Percentiles rank a stretch among this genome's conserved stretches.
These are phyloP conservation scores for Beauveria scarabaeidicola DNA, from an alignment of 2,329 filamentous ascomycete genomes.

Conservation along the genomic window DNA sequence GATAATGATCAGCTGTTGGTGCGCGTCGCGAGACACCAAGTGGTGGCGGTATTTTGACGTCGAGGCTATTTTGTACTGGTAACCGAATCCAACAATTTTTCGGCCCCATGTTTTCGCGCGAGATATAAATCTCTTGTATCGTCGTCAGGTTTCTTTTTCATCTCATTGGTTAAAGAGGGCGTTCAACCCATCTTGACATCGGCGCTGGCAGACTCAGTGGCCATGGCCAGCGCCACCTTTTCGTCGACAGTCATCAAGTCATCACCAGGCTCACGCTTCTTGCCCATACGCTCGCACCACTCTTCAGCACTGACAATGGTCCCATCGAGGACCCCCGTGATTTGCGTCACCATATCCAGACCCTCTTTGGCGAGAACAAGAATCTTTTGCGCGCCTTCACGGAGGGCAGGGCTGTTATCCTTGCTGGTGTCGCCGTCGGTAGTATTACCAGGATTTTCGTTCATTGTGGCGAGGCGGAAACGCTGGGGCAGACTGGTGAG, in stretches of 20 bases:
- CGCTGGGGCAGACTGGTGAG: conserved; percentile 76
- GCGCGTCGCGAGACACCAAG: neutral
- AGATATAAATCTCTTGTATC: neutral
- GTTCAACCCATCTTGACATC: conserved; percentile 21
- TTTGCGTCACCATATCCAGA: conserved; percentile 88
- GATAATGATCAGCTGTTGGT: neutral
- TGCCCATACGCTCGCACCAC: conserved; percentile 75
- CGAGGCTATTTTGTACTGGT: neutral
- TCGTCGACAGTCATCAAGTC: conserved; percentile 15
- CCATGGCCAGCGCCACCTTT: conserved; percentile 18
- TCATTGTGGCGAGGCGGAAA: conserved; percentile 63
- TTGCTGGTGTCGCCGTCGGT: conserved; percentile 21
- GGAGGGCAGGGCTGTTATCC: conserved; percentile 29
- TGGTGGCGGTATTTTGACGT: neutral
- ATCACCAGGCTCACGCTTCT: conserved; percentile 20
- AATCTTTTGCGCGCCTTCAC: conserved; percentile 63
- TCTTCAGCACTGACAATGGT: conserved; percentile 85
- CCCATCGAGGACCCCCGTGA: conserved; percentile 77
- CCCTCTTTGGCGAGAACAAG: conserved; percentile 83
- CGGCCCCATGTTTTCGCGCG: neutral
- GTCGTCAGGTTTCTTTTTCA: neutral
- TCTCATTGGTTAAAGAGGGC: neutral
- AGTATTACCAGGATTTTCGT: conserved; percentile 21
- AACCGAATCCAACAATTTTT: neutral
- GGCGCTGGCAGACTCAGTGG: conserved; percentile 17